Evolutionary conservation across 306 rosid genomes (phyloP), one percentile per base, ranked within the genome.

Genomic region (Prunus fruticosa): DNA sequence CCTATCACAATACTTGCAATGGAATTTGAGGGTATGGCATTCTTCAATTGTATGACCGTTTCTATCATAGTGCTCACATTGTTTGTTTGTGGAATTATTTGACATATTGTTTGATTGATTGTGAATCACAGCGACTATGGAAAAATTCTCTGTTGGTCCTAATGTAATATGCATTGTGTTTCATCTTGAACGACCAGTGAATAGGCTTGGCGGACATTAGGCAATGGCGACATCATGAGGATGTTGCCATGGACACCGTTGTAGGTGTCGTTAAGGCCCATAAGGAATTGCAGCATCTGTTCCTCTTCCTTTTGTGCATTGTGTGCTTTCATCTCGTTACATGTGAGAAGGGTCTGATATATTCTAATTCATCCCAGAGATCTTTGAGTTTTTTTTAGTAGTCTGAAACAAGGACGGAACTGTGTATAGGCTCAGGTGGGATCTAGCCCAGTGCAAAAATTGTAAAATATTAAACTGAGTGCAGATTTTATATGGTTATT

Each of bases 251-350:
- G 38, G 6, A 80, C 65, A 9, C 2, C 22, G 11, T 32, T 73
- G 64, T 84, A 58, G 5, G 67, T 73, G 49, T 69, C 75, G 13
- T 73, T 80, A 2, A 84, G 75, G 1, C 85, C 82, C 80, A 80
- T 23, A 23, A 23, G 25, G 25, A 23, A 23, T 20, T 80, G 69
- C 73, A 84, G 72, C 82, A 78, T n/a, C n/a, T n/a, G n/a, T n/a
- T n/a, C n/a, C n/a, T n/a, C n/a, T n/a, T 72, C 76, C 52, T 32
- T 69, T 45, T 80, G 75, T 18, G 77, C 78, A 15, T 14, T 27
- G 30, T 19, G 38, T 45, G 63, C 77, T 5, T 82, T 76, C 75
- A 71, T 61, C 3, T 81, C 70, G 10, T 78, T 84, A 28, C 69
- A 84, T 0, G 78, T 57, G n/a, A 49, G 56, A n/a, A 41, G 27